A percentile compares a stretch with the other conserved stretches of the same genome.
phyloP scores from a whole-genome alignment of 2,329 filamentous ascomycete genomes.

The Arthrobotrys entomopaga region DNA sequence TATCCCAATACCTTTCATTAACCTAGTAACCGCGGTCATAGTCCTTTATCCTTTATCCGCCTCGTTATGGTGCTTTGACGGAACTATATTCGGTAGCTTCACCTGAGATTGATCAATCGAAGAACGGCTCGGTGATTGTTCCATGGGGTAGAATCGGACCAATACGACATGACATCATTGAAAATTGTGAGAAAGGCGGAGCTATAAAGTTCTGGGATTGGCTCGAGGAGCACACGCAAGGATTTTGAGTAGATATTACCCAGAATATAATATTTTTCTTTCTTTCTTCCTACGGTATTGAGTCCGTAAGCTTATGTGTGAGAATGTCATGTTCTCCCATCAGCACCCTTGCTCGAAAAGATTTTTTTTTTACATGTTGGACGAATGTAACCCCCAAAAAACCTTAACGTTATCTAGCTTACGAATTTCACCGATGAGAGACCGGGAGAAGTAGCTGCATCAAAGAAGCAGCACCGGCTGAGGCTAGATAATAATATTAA shows the following conservation, averaged over 20 bases:
- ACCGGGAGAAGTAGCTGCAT: not conserved
- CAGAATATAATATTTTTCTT: not conserved
- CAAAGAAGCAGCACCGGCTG: too few relatives aligned
- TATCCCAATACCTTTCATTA: not conserved
- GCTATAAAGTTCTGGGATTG: conserved; percentile 64
- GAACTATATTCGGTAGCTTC: conserved; percentile 62
- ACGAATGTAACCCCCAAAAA: too few relatives aligned
- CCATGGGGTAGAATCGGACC: conserved; percentile 65
- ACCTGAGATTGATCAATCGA: conserved; percentile 59
- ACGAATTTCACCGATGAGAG: not conserved
- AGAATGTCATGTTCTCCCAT: too few relatives aligned
- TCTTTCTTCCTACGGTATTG: not conserved
- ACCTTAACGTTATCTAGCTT: not conserved
- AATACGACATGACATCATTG: conserved; percentile 60
- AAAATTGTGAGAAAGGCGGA: conserved; percentile 62
- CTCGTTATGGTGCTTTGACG: conserved; percentile 61
- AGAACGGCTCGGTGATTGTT: conserved; percentile 63
- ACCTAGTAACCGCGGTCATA: conserved; percentile 25
- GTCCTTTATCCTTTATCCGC: conserved; percentile 58
- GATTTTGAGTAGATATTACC: conserved; percentile 56
- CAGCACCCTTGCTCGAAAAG: too few relatives aligned
- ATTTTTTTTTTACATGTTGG: too few relatives aligned
- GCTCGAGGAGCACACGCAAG: conserved; percentile 63
- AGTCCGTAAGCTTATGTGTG: too few relatives aligned
- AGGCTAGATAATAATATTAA: not conserved